Conservation (phyloP, 805 yeast species). For the Nakazawaea anatomiae region DNA sequence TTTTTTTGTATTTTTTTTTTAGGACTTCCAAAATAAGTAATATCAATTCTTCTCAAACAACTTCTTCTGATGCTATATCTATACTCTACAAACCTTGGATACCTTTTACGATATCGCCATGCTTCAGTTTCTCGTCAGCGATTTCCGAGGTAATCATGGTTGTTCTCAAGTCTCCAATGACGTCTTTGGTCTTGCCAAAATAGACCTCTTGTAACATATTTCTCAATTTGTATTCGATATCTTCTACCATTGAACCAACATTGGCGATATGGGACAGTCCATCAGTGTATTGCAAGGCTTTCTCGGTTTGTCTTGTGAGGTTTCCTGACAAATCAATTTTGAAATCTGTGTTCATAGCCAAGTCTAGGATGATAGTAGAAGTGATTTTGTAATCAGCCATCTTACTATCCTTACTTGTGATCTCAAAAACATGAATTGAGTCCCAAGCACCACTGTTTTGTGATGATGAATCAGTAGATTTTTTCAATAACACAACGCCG, state of each 20-base stretch:
- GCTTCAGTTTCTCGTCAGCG: slow-evolving; percentile 31
- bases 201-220: slow-evolving; percentile 88
- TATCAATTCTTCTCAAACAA: too few relatives aligned
- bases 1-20: too few relatives aligned
- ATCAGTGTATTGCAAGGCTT: slow-evolving; percentile 38
- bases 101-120: slow-evolving; percentile 35
- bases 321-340: slow-evolving; percentile 64
- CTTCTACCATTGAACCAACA: slow-evolving; percentile 81
- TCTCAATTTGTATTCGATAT: slow-evolving; percentile 80
- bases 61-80: background rate
- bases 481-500: slow-evolving; percentile 85
- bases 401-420: slow-evolving; percentile 35
- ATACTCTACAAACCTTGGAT: slow-evolving; percentile 20
- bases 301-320: slow-evolving; percentile 77
- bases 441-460: slow-evolving; percentile 68
- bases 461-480: slow-evolving; percentile 37
- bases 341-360: slow-evolving; percentile 31
- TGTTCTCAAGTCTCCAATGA: slow-evolving; percentile 64
- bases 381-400: slow-evolving; percentile 63
- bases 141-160: slow-evolving; percentile 28
- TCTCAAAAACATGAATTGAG: slow-evolving; percentile 88
- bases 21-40: too few relatives aligned
- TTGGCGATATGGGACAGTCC: slow-evolving; percentile 75
- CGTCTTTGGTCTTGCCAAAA: slow-evolving; percentile 90
- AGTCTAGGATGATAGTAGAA: slow-evolving; percentile 78